Evolutionary conservation across 2,329 filamentous ascomycete species (phyloP).

Genomic region (Arthrinium phaeospermum): DNA sequence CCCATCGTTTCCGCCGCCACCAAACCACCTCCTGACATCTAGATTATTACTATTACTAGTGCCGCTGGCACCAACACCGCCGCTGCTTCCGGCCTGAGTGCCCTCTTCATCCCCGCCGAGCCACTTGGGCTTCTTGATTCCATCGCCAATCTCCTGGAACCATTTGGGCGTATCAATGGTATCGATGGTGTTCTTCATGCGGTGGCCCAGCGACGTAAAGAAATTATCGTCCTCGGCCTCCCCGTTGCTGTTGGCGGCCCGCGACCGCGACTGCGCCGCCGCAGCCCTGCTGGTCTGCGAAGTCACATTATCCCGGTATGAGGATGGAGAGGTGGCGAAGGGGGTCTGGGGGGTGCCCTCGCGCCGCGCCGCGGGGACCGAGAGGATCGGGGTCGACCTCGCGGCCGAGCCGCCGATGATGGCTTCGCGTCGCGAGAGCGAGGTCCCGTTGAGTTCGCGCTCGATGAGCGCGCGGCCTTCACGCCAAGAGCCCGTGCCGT

Average conservation of each 20-base stretch:
- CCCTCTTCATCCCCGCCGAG: constrained; percentile 66
- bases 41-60: constrained; percentile 31
- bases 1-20: constrained; percentile 57
- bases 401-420: constrained; percentile 42
- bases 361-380: constrained; percentile 49
- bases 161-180: constrained; percentile 81
- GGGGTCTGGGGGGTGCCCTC: constrained; percentile 46
- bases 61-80: constrained; percentile 36
- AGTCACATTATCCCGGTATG: constrained; percentile 36
- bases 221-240: constrained; percentile 80
- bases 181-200: constrained; percentile 92
- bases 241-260: constrained; percentile 50
- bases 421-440: constrained; percentile 56
- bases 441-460: constrained; percentile 74
- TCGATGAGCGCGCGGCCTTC: constrained; percentile 92
- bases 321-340: constrained; percentile 47
- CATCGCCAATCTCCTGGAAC: constrained; percentile 73
- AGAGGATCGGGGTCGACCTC: constrained; percentile 53
- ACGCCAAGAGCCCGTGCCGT: constrained; percentile 84
- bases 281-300: constrained; percentile 23
- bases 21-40: constrained; percentile 65
- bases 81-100: constrained; percentile 36
- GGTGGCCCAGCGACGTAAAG: constrained; percentile 81
- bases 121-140: constrained; percentile 81
- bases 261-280: constrained; percentile 41